These are phyloP conservation scores for Russula olivacea DNA, from an alignment of 768 basidiomycete species.

Conservation along the genomic window DNA sequence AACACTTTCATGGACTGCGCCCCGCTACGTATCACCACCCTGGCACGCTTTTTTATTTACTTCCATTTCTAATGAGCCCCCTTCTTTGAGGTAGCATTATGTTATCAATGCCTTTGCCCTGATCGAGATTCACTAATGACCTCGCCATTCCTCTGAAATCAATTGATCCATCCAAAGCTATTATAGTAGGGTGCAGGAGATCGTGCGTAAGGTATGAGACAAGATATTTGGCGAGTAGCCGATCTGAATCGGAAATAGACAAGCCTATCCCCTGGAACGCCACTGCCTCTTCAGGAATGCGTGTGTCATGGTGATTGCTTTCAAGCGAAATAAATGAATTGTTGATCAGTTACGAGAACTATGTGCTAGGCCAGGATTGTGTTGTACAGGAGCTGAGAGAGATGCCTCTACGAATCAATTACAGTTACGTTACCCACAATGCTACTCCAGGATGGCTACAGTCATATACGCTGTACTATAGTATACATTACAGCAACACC, in stretches of 20 bases:
- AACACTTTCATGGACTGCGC: background rate
- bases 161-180: background rate
- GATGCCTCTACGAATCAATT: no score
- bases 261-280: background rate
- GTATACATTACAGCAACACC: no score
- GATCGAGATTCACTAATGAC: background rate
- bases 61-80: background rate
- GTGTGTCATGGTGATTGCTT: background rate
- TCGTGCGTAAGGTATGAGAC: background rate
- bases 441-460: no score
- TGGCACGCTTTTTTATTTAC: no score
- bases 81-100: no score
- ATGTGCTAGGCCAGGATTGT: background rate
- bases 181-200: background rate
- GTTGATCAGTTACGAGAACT: background rate
- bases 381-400: background rate
- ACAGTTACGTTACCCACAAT: no score
- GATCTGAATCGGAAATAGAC: background rate
- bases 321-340: background rate
- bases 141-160: background rate
- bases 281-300: conserved; percentile 1
- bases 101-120: background rate
- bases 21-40: background rate
- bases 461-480: no score
- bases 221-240: background rate